Base-by-base conservation (phyloP, 2,329 filamentous ascomycete genomes). In the Colletotrichum sublineola region DNA sequence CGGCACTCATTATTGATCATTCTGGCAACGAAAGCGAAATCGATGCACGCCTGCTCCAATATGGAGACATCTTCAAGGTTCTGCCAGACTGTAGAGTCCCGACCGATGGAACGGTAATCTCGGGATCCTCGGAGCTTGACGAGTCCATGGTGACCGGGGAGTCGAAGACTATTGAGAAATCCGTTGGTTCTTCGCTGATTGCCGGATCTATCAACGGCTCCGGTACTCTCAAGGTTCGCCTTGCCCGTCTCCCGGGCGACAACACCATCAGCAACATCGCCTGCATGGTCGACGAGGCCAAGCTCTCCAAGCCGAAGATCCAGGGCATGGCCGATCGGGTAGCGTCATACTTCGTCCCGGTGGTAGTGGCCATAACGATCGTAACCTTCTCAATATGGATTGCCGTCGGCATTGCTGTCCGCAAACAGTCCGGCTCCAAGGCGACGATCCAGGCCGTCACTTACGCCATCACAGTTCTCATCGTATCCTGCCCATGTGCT, bases 111-210 rank as follows among this genome's bases (percentile, higher is more conserved):
- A 87, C 84, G 0, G 87, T 96, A 0, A 73, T 91, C 0, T 81
- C 82, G 2, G 93, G 93, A 0, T 83, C 81, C 0, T 91, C 89
- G 0, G 92, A 94, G 71, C 85, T 94, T 0, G 88, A 96, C 76
- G 94, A 96, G 78, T 93, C 92, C 0, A 93, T 94, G 89, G 80
- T 96, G 11, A 96, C 93, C 0, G 93, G 93, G 0, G 94, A 96
- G 77, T 86, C 88, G 0, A 80, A 80, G 0, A 90, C 89, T 0
- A 86, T 94, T 0, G 84, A 84, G 5, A 95, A 95, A 77, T 73
- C 79, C 0, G 63, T 81, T 0, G 86, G 86, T 0, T 88, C 86
- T 1, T 61, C 76, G 0, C 85, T 95, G 1, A 87, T 93, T 68
- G 93, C 93, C 2, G 93, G 93, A 0, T 89, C 92, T 0, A 83